A percentile compares a stretch with the other conserved stretches of the same genome.
Conservation (phyloP, 108 stramenopile genomes). For the Aurantiochytrium sp. region DNA sequence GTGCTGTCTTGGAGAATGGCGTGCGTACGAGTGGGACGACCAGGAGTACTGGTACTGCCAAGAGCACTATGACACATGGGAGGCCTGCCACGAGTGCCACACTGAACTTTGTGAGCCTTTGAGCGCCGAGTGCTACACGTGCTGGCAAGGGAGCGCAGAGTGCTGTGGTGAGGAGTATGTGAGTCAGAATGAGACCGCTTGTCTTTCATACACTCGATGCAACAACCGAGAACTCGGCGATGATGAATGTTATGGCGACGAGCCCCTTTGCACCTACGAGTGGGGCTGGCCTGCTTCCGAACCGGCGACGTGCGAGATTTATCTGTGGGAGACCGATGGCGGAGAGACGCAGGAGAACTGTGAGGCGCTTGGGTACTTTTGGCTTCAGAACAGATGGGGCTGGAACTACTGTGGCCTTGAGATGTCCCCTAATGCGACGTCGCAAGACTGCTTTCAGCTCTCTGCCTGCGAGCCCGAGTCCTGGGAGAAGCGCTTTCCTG, state of each 20-base stretch:
- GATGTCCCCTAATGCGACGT: background rate
- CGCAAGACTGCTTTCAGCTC: background rate
- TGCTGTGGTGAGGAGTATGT: slow-evolving; percentile 4
- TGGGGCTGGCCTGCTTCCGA: background rate
- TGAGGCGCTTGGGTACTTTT: background rate
- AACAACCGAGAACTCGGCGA: background rate
- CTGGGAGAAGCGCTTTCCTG: background rate
- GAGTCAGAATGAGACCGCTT: background rate
- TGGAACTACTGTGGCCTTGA: background rate
- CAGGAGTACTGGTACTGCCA: background rate
- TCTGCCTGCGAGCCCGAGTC: background rate
- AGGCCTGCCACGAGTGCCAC: background rate
- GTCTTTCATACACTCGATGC: background rate
- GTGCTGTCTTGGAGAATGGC: background rate
- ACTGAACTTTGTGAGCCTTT: background rate
- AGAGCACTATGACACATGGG: background rate
- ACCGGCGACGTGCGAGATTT: background rate
- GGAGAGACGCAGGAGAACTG: background rate
- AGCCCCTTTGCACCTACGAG: background rate
- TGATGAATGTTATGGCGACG: background rate
- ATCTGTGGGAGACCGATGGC: background rate
- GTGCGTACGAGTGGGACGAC: background rate
- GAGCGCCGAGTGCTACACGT: background rate
- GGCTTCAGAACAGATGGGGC: background rate
- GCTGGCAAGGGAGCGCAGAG: background rate